These are phyloP conservation scores for Paramecium biaurelia DNA, from an alignment of 73 alveolate genomes.

Conservation along the genomic window DNA sequence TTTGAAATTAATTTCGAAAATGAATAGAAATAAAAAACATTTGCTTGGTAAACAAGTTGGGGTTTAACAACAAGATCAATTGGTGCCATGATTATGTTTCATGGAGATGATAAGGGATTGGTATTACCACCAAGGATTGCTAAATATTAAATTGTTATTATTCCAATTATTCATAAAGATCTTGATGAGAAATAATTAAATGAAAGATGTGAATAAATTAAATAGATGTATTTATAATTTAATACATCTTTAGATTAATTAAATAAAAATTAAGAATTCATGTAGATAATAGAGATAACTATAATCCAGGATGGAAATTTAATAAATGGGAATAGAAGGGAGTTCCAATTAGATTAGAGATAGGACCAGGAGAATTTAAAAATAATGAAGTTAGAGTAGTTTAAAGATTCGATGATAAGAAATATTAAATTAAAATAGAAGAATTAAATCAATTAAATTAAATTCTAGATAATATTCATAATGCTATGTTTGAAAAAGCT, in stretches of 20 bases:
- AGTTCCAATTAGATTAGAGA: conserved; percentile 98
- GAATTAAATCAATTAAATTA: conserved; percentile 78
- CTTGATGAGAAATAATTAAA: conserved; percentile 73
- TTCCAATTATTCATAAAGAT: conserved; percentile 91
- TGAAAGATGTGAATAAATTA: conserved; percentile 77
- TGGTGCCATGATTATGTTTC: conserved; percentile 97
- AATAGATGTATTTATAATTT: not conserved
- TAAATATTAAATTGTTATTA: conserved; percentile 92
- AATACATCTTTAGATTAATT: not conserved
- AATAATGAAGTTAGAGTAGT: conserved; percentile 73
- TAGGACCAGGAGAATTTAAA: conserved; percentile 86
- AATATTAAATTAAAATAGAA: conserved; percentile 69
- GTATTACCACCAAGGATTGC: conserved; percentile 99
- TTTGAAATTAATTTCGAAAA: conserved; percentile 95
- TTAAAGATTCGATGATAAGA: conserved; percentile 79
- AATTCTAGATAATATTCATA: conserved; percentile 84
- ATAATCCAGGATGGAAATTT: conserved; percentile 98
- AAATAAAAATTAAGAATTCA: conserved; percentile 84
- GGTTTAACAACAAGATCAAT: conserved; percentile 98
- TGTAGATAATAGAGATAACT: conserved; percentile 94
- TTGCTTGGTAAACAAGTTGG: conserved; percentile 99
- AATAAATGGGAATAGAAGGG: conserved; percentile 99
- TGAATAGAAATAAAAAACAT: conserved; percentile 85
- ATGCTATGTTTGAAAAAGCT: conserved; percentile 90
- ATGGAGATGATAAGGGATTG: conserved; percentile 99